phyloP scores from a whole-genome alignment of 78 protist species.

The Dictyostelium brefeldianum region DNA sequence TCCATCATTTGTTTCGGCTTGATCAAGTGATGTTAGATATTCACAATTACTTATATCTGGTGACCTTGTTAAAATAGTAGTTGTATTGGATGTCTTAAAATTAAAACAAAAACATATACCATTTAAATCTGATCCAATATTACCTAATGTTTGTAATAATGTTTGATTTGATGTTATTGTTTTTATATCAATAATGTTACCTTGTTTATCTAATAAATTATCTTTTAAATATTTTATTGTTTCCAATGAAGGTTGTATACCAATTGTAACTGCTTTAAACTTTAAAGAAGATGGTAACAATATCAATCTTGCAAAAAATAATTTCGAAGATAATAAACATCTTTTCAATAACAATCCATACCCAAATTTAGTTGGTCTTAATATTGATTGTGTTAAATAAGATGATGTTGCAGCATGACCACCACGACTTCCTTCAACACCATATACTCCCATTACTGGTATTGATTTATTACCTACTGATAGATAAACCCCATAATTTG shows the following conservation, averaged over 20 bases:
- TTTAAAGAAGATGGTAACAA: too few species aligned
- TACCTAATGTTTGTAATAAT: background rate
- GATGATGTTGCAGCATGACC: background rate
- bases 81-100: background rate
- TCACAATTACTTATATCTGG: too few species aligned
- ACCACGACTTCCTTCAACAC: background rate
- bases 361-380: background rate
- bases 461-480: background rate
- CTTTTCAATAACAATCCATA: background rate
- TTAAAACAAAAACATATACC: conserved; percentile 6
- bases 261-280: background rate
- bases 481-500: background rate
- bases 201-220: background rate
- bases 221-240: background rate
- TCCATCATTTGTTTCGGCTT: background rate
- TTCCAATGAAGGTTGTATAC: background rate
- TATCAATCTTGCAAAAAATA: background rate
- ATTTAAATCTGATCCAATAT: background rate
- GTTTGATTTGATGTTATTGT: background rate
- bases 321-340: background rate
- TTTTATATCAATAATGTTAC: background rate
- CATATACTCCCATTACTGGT: background rate
- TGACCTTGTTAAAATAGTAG: too few species aligned
- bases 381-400: background rate
- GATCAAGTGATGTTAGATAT: too few species aligned